phyloP scores from a whole-genome alignment of 2,329 filamentous ascomycete species.

The Chaetomiaceae sp. region DNA sequence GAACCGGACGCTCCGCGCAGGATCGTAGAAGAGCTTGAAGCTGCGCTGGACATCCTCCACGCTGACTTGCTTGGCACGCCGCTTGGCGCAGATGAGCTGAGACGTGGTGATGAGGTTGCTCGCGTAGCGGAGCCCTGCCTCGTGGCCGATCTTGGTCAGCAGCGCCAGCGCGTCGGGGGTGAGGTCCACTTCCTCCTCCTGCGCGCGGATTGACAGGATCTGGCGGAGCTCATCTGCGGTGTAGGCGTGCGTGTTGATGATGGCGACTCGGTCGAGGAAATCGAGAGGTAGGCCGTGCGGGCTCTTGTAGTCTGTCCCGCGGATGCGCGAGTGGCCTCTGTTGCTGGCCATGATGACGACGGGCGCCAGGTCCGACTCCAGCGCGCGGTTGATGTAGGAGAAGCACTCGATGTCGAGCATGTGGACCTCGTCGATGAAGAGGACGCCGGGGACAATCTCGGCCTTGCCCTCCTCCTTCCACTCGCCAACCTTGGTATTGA shows the following conservation, averaged over 20 bases:
- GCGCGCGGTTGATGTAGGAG: conserved; percentile 93
- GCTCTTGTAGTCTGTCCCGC: conserved; percentile 87
- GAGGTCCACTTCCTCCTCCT: conserved; percentile 93
- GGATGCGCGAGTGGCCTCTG: conserved; percentile 82
- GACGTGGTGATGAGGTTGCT: conserved; percentile 96
- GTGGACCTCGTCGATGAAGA: conserved; percentile 99
- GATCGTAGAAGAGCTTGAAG: conserved; percentile 92
- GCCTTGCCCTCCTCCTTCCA: conserved; percentile 99
- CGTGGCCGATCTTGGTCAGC: conserved; percentile 90
- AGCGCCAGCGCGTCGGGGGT: conserved; percentile 85
- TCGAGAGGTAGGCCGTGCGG: conserved; percentile 93
- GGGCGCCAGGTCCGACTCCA: conserved; percentile 90
- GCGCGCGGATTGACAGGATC: conserved; percentile 85
- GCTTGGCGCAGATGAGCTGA: conserved; percentile 80
- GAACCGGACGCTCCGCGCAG: conserved; percentile 81
- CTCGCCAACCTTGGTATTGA: conserved; percentile 97
- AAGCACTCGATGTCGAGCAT: conserved; percentile 99
- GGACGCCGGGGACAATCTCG: conserved; percentile 91
- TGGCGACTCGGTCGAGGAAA: conserved; percentile 92
- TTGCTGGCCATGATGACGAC: conserved; percentile 99
- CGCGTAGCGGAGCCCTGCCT: conserved; percentile 90
- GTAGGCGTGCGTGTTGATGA: conserved; percentile 90
- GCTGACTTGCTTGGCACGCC: conserved; percentile 75
- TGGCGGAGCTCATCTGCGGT: conserved; percentile 78
- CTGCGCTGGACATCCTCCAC: conserved; percentile 89